These are phyloP conservation scores for Symmetrospora coprosmae DNA, from an alignment of 768 basidiomycete genomes.

Conservation along the genomic window DNA sequence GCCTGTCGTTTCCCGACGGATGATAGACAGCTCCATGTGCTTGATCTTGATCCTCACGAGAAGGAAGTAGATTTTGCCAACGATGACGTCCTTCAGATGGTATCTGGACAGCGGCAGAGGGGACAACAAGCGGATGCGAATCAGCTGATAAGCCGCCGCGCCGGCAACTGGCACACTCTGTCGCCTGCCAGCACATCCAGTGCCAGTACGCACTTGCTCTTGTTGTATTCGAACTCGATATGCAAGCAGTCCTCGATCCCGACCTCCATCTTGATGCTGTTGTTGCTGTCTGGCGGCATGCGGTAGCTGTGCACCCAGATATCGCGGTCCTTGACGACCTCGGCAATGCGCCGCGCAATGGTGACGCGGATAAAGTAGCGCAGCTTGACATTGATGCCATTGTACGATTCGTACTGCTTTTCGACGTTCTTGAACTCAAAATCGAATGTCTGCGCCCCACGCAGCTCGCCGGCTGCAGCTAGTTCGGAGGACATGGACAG, in stretches of 20 bases:
- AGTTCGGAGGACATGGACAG: conserved; percentile 87
- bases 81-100: conserved; percentile 95
- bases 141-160: neutral
- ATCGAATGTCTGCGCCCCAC: conserved; percentile 87
- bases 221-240: conserved; percentile 99
- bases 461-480: conserved; percentile 90
- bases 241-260: conserved; percentile 98
- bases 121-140: neutral
- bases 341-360: conserved; percentile 80
- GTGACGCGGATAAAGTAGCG: conserved; percentile 83
- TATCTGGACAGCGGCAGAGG: conserved; percentile 49
- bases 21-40: conserved; percentile 97
- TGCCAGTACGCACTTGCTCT: conserved; percentile 81
- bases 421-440: conserved; percentile 98
- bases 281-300: conserved; percentile 96
- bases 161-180: too few species aligned
- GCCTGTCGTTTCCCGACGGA: conserved; percentile 91
- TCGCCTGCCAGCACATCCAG: too few species aligned
- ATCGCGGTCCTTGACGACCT: conserved; percentile 82
- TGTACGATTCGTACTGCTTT: conserved; percentile 96
- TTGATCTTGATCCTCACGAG: conserved; percentile 98
- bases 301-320: conserved; percentile 97
- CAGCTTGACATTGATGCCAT: conserved; percentile 95
- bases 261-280: conserved; percentile 99
- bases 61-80: conserved; percentile 98